A percentile compares a stretch with the other conserved stretches of the same genome.
phyloP scores from a whole-genome alignment of 495 filamentous ascomycete species.

The Penicillium dipodomyicola region DNA sequence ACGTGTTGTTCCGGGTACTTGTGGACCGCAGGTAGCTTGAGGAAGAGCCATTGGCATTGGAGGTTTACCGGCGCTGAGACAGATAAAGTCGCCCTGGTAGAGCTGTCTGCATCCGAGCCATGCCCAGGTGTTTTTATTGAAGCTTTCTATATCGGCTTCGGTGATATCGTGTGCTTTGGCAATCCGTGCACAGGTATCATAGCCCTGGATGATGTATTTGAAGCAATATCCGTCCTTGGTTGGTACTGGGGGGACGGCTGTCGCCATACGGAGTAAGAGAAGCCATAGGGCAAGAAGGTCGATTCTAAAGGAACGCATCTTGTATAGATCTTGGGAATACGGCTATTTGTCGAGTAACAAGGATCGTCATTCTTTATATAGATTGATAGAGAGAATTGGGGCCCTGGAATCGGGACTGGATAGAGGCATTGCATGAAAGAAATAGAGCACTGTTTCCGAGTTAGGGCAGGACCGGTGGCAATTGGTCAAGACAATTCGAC shows the following conservation, averaged over 20 bases:
- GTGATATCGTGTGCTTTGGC: conserved; percentile 13
- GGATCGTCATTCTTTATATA: conserved; percentile 1
- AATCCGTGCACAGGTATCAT: conserved; percentile 10
- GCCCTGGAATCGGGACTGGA: not conserved
- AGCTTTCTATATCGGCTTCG: conserved; percentile 17
- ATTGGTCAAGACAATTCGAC: not conserved
- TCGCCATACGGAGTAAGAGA: not conserved
- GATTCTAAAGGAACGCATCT: not conserved
- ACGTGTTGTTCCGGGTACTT: conserved; percentile 20
- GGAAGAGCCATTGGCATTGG: conserved; percentile 24
- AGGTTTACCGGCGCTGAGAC: conserved; percentile 5
- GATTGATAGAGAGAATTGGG: not conserved
- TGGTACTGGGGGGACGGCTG: not conserved
- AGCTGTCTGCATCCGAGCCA: conserved; percentile 18
- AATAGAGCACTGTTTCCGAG: not conserved
- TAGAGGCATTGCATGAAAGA: not conserved
- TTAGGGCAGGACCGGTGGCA: not conserved
- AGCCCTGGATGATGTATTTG: conserved; percentile 5
- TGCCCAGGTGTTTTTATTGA: conserved; percentile 11
- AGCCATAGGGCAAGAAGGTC: not conserved
- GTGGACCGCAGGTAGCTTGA: conserved; percentile 19
- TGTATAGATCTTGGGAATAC: not conserved
- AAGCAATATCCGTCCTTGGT: not conserved
- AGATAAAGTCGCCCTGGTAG: conserved; percentile 20
- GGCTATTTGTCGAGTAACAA: not conserved